Percentiles rank a stretch among this genome's conserved stretches.
phyloP scores from a whole-genome alignment of 805 yeast species.

The Nakazawaea anatomiae region DNA sequence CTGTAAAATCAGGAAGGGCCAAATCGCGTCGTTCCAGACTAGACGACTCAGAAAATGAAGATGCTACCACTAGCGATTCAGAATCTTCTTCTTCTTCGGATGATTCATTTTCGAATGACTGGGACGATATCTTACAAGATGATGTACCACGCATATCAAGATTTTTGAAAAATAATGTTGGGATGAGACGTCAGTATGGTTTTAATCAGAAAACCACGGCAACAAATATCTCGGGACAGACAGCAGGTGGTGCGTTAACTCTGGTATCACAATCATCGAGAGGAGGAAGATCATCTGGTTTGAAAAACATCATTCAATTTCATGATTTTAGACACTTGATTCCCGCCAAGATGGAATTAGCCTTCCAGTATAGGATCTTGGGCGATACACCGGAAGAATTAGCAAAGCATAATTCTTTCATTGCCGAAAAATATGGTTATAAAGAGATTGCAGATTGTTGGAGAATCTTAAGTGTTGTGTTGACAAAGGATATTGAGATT shows the following conservation, averaged over 20 bases:
- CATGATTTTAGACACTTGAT: constrained; percentile 63
- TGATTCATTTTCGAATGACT: constrained; percentile 62
- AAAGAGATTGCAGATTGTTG: constrained; percentile 68
- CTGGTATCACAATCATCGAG: constrained; percentile 21
- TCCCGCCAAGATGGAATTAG: constrained; percentile 70
- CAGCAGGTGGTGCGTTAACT: constrained; percentile 21
- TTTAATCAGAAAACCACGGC: not conserved
- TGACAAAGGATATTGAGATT: constrained; percentile 34
- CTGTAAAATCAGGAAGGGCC: constrained; percentile 1
- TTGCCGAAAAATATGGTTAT: constrained; percentile 60
- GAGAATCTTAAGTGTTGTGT: constrained; percentile 49
- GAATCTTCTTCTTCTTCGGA: constrained; percentile 25
- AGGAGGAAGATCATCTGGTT: constrained; percentile 13
- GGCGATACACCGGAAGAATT: constrained; percentile 60
- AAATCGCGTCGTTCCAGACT: not conserved
- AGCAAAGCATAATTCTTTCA: constrained; percentile 63
- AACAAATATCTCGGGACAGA: constrained; percentile 28
- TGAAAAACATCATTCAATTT: constrained; percentile 53
- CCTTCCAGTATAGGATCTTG: constrained; percentile 56
- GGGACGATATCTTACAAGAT: constrained; percentile 58
- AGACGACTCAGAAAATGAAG: constrained; percentile 4
- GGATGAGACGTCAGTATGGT: constrained; percentile 14
- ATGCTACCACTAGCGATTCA: not conserved
- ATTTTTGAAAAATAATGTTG: constrained; percentile 31
- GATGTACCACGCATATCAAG: constrained; percentile 55